phyloP scores from a whole-genome alignment of 306 rosid species.

The Lablab purpureus region DNA sequence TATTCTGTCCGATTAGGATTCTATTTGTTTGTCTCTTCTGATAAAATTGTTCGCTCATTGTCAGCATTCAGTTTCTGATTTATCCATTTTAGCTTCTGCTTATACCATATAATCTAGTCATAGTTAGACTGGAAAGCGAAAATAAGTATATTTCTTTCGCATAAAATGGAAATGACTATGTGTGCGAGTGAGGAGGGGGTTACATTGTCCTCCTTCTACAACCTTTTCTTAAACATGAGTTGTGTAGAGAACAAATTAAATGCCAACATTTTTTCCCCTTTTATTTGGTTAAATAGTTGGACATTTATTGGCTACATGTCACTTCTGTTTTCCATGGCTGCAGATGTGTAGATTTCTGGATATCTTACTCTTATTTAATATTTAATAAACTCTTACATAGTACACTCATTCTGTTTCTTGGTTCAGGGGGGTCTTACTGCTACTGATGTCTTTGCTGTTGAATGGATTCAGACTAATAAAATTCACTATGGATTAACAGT shows the following conservation, averaged over 20 bases:
- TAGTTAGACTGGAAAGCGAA: constrained; percentile 7
- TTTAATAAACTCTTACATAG: constrained; percentile 24
- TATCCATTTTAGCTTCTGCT: constrained; percentile 24
- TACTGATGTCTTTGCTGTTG: constrained; percentile 96
- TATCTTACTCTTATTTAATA: constrained; percentile 8
- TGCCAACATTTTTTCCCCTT: background rate
- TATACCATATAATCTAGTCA: constrained; percentile 7
- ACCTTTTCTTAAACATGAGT: background rate
- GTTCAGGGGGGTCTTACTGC: constrained; percentile 99
- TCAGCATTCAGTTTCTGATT: constrained; percentile 17
- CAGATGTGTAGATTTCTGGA: constrained; percentile 32
- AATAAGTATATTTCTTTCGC: constrained; percentile 15
- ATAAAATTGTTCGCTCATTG: constrained; percentile 17
- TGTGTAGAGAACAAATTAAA: constrained; percentile 16
- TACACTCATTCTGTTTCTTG: constrained; percentile 47
- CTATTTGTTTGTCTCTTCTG: constrained; percentile 11
- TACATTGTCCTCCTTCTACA: constrained; percentile 14
- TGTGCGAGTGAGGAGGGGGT: background rate
- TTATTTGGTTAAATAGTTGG: constrained; percentile 9
- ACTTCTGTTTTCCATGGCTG: constrained; percentile 36
- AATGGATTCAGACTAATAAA: constrained; percentile 88
- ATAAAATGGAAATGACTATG: constrained; percentile 13
- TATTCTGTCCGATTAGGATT: constrained; percentile 5
- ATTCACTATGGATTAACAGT: constrained; percentile 95
- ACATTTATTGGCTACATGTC: background rate